Evolutionary conservation across 306 rosid species (phyloP), one percentile per base, ranked within the genome.

Genomic region (Astragalus membranaceus): DNA sequence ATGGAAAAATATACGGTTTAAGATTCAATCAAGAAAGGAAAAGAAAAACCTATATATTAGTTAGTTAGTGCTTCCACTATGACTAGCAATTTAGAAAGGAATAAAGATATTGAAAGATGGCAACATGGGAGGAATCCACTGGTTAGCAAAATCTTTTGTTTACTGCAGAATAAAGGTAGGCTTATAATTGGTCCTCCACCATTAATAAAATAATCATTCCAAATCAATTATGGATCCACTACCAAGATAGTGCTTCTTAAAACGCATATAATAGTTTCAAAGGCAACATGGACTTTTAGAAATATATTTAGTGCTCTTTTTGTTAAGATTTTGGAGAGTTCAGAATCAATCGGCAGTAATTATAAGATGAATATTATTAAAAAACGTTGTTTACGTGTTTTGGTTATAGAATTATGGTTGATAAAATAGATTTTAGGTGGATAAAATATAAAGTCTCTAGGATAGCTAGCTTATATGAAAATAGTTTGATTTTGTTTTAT

Each of bases 181-280:
- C 35, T 70, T 33, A 29, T 15, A 64, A 52, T 60, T 44, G 79
- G 79, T n/a, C 47, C 55, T 59, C 81, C 87, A 83, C 78, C 42
- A 72, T 49, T 72, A 60, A 57, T 83, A 71, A 11, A 65, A 67
- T 75, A 83, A 70, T 79, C 69, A 78, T 75, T 76, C 35, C 76
- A 3, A 13, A 3, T 37, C 66, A 70, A 32, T 66, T 67, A 48
- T 62, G 72, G 44, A 75, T 26, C 74, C 83, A 82, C 83, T 75
- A 17, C 23, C n/a, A 53, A 29, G 74, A 67, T 83, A 72, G 79
- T 75, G 81, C 88, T 54, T 65, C 39, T 10, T 48, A 61, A 77
- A 14, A 74, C 12, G 79, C 63, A 70, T 64, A 37, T 26, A 80
- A 67, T 73, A 77, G 59, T 44, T 77, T 76, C 51, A 29, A 37